Base-by-base conservation (phyloP, 108 stramenopile species). In the Schizochytrium sp. region DNA sequence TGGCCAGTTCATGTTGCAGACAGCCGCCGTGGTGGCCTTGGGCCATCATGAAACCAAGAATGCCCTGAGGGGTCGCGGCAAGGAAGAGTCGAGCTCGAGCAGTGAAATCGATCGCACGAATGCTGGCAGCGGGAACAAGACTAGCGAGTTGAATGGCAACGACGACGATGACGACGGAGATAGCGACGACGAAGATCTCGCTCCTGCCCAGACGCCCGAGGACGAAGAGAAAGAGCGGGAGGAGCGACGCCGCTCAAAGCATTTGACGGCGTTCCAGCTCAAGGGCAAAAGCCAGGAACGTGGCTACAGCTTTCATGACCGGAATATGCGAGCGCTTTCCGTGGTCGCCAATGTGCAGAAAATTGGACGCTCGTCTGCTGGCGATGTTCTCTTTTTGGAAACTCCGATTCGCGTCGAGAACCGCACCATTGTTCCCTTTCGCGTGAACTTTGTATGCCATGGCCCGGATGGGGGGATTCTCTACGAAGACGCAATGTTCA, bases 381-480 rank as follows among this genome's bases (percentile, higher is more conserved):
- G 72, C n/a, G 72, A 83, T 44, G 72, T 83, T 53, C 72, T 83
- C 12, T 83, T 83, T 44, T n/a, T 83, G 5, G 72, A 83, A 53
- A 83, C 72, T 5, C 72, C 72, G 18, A 83, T 83, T 25, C 44
- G 72, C 2, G 51, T 83, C 18, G 72, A 83, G 51, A 83, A 83
- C 51, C 72, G 72, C n/a, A 83, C 51, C 23, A 83, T 83, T 53
- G 72, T 83, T 6, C 72, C 48, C 18, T 44, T 83, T 5, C 48
- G 51, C 21, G 21, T 83, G 5, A 83, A 25, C 72, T 53, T 83
- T 51, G 51, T 83, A 6, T 83, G 72, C 4, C 10, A 83, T 12
- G 23, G 51, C 44, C 12, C 44, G 43, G n/a, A 47, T 12, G 72
- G 72, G 8, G 21, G 5, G 5, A 3, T 12, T 6, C 23, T 83